A percentile compares a stretch with the other conserved stretches of the same genome.
phyloP scores from a whole-genome alignment of 345 rosid genomes.

The Hypericum perforatum region DNA sequence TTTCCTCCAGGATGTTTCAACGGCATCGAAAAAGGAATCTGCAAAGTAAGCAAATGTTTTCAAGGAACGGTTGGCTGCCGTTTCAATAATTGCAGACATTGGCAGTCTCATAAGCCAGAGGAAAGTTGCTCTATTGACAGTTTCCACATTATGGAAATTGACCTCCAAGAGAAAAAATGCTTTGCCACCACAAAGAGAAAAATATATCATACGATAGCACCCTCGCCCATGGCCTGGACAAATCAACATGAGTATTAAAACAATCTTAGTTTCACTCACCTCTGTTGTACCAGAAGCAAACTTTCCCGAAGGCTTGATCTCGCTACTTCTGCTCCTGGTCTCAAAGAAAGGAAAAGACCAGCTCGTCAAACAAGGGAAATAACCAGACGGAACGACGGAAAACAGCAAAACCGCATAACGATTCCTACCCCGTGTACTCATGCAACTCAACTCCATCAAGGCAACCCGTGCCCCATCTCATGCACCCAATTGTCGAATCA shows the following conservation, averaged over 20 bases:
- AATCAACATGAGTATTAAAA: too few relatives aligned
- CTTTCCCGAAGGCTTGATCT: conserved; percentile 60
- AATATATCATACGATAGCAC: too few relatives aligned
- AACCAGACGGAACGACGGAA: neutral
- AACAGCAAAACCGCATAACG: neutral
- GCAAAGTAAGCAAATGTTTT: conserved; percentile 9
- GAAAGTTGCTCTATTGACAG: too few relatives aligned
- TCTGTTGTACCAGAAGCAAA: conserved; percentile 72
- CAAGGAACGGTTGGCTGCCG: neutral
- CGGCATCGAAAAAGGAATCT: conserved; percentile 66
- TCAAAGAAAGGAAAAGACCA: conserved; percentile 5
- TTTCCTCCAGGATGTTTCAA: conserved; percentile 46
- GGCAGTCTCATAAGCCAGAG: too few relatives aligned
- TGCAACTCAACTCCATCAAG: too few relatives aligned
- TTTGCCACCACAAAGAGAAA: too few relatives aligned
- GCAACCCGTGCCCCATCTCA: too few relatives aligned
- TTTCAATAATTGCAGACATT: neutral
- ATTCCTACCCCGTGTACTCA: too few relatives aligned
- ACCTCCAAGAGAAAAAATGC: too few relatives aligned
- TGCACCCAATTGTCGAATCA: neutral
- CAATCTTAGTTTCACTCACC: conserved; percentile 31
- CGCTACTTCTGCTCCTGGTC: conserved; percentile 50
- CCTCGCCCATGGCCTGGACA: too few relatives aligned
- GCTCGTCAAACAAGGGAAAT: conserved; percentile 3
- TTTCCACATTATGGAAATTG: too few relatives aligned